A percentile compares a stretch with the other conserved stretches of the same genome.
phyloP scores from a whole-genome alignment of 2,329 filamentous ascomycete species.

The Fusarium bactridioides region DNA sequence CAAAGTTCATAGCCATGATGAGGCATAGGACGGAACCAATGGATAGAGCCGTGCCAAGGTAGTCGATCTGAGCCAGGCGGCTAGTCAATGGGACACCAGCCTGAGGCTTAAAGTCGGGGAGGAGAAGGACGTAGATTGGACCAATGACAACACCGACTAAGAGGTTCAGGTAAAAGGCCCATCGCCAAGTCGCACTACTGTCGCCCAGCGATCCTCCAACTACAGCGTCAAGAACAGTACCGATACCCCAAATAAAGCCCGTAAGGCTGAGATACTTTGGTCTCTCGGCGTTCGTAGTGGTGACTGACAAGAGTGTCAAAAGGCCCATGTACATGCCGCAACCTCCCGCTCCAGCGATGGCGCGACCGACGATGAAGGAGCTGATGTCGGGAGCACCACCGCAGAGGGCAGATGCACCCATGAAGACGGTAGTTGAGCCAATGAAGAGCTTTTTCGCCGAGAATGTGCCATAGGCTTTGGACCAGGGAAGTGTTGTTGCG shows the following conservation, averaged over 20 bases:
- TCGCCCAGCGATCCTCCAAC: constrained; percentile 15
- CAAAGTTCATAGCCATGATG: constrained; percentile 59
- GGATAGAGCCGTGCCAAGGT: constrained; percentile 52
- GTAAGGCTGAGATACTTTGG: constrained; percentile 30
- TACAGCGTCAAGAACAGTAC: constrained; percentile 51
- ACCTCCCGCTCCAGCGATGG: constrained; percentile 52
- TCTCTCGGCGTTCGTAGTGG: constrained; percentile 19
- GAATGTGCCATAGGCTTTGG: constrained; percentile 31
- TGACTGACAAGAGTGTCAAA: constrained; percentile 20
- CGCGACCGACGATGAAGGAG: constrained; percentile 54
- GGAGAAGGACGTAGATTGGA: constrained; percentile 11
- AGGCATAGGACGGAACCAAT: constrained; percentile 50
- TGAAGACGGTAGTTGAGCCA: constrained; percentile 32
- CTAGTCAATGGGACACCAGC: background rate
- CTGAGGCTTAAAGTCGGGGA: constrained; percentile 13
- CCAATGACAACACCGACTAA: constrained; percentile 11
- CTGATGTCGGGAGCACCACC: constrained; percentile 52
- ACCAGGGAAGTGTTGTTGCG: constrained; percentile 19
- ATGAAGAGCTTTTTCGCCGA: constrained; percentile 38
- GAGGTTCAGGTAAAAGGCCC: constrained; percentile 32
- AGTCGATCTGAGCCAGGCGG: constrained; percentile 45
- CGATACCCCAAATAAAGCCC: constrained; percentile 49
- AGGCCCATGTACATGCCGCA: constrained; percentile 42
- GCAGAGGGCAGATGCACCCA: constrained; percentile 46
- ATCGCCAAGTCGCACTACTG: constrained; percentile 38